Conservation (phyloP, 1,284 basidiomycete species). For the Ganoderma boninense region DNA sequence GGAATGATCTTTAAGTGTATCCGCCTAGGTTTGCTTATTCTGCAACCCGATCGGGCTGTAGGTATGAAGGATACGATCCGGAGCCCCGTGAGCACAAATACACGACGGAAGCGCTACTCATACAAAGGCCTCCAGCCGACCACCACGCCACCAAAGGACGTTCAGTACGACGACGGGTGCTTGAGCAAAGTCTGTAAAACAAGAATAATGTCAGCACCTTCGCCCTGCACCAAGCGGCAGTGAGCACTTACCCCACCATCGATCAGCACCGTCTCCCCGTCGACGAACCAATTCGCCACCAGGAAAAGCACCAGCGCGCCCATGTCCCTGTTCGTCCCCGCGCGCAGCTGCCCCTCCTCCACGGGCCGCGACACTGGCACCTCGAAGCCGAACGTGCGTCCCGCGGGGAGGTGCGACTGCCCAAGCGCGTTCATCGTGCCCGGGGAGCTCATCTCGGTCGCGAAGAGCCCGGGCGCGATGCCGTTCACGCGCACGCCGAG, state of each 20-base stretch:
- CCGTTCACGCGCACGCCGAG: constrained; percentile 66
- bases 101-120: too few relatives aligned
- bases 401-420: constrained; percentile 39
- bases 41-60: too few relatives aligned
- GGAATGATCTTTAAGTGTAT: too few relatives aligned
- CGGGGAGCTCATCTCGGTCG: constrained; percentile 46
- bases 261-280: constrained; percentile 60
- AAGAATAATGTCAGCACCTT: neutral
- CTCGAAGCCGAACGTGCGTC: constrained; percentile 39
- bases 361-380: constrained; percentile 44
- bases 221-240: neutral
- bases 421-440: constrained; percentile 45
- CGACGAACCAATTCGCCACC: constrained; percentile 58
- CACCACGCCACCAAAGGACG: too few relatives aligned
- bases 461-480: constrained; percentile 54
- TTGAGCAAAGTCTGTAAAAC: constrained; percentile 45
- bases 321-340: constrained; percentile 53
- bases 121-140: too few relatives aligned
- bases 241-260: constrained; percentile 54
- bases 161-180: constrained; percentile 52
- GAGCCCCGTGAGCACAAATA: too few relatives aligned
- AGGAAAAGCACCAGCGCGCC: constrained; percentile 56
- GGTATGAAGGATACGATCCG: too few relatives aligned
- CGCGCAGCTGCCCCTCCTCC: constrained; percentile 31
- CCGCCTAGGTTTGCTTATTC: too few relatives aligned